Evolutionary conservation across 176 grass and related monocot genomes (phyloP).

Genomic region (Typha latifolia): DNA sequence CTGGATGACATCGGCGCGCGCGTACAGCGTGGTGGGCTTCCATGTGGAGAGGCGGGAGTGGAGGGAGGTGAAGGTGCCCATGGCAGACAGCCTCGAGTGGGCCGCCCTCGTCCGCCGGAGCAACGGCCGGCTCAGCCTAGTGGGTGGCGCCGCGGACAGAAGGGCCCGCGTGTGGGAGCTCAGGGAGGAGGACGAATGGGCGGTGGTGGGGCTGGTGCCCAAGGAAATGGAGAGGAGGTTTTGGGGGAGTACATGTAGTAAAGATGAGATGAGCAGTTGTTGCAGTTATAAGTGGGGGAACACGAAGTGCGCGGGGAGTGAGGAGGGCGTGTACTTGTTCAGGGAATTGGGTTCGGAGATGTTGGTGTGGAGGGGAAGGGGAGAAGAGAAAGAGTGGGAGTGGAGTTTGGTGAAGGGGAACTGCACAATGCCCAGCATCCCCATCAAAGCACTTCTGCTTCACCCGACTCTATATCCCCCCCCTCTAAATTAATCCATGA

Average conservation of each 20-base stretch:
- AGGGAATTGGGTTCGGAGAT: slow-evolving; percentile 32
- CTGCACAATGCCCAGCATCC: too few relatives aligned
- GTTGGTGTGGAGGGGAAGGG: slow-evolving; percentile 27
- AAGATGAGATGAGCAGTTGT: neutral
- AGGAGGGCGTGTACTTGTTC: slow-evolving; percentile 27
- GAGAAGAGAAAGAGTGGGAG: neutral
- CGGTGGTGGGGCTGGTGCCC: slow-evolving; percentile 17
- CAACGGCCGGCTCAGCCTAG: slow-evolving; percentile 22
- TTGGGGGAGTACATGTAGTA: neutral
- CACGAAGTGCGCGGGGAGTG: slow-evolving; percentile 27
- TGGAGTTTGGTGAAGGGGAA: slow-evolving; percentile 18
- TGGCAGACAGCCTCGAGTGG: slow-evolving; percentile 31
- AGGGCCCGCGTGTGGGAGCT: slow-evolving; percentile 33
- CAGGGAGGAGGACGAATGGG: neutral
- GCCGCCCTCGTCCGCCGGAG: slow-evolving; percentile 25
- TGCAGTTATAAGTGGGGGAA: neutral
- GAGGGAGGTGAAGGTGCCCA: slow-evolving; percentile 35
- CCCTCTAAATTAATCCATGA: too few relatives aligned
- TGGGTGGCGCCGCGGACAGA: slow-evolving; percentile 15
- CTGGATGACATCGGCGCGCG: slow-evolving; percentile 43
- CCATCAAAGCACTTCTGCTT: too few relatives aligned
- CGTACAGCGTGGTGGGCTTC: slow-evolving; percentile 35
- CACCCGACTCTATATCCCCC: too few relatives aligned
- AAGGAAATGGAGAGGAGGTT: slow-evolving; percentile 16
- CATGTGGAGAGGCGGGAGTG: slow-evolving; percentile 27